Percentiles rank a stretch among this genome's conserved stretches.
phyloP scores from a whole-genome alignment of 192 early-diverging fungal genomes.

The Phlyctochytrium planicorne region DNA sequence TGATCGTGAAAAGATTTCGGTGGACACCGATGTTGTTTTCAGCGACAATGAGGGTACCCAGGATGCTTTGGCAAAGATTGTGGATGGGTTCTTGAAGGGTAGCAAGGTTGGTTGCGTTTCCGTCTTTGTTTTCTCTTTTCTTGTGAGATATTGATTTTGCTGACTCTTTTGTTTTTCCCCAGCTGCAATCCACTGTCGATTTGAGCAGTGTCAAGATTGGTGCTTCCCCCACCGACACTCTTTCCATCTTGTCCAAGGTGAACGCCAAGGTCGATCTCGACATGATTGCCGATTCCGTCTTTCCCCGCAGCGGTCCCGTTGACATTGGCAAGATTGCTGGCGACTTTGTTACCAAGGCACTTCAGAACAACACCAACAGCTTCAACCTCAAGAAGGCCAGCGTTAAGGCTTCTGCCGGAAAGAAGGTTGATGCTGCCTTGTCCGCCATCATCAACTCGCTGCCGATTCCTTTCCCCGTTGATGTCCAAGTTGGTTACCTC shows the following conservation, averaged over 20 bases:
- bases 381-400: neutral
- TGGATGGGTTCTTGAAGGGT: conserved; percentile 24
- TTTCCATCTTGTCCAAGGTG: conserved; percentile 19
- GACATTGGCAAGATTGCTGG: conserved; percentile 13
- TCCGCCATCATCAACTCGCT: conserved; percentile 12
- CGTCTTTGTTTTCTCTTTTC: no score
- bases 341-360: neutral
- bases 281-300: conserved; percentile 20
- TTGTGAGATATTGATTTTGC: neutral
- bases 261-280: conserved; percentile 17
- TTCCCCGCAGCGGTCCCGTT: conserved; percentile 17
- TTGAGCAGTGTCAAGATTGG: conserved; percentile 16
- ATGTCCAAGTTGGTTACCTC: conserved; percentile 18
- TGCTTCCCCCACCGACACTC: conserved; percentile 10
- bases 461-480: conserved; percentile 18
- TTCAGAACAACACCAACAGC: neutral
- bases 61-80: conserved; percentile 19
- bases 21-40: conserved; percentile 28
- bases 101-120: neutral
- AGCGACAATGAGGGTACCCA: conserved; percentile 32
- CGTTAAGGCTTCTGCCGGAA: conserved; percentile 10
- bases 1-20: conserved; percentile 9
- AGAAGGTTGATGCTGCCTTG: neutral
- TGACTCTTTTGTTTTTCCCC: neutral
- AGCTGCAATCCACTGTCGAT: conserved; percentile 9